These are phyloP conservation scores for Clonostachys byssicola DNA, from an alignment of 2,329 filamentous ascomycete species.

Conservation along the genomic window DNA sequence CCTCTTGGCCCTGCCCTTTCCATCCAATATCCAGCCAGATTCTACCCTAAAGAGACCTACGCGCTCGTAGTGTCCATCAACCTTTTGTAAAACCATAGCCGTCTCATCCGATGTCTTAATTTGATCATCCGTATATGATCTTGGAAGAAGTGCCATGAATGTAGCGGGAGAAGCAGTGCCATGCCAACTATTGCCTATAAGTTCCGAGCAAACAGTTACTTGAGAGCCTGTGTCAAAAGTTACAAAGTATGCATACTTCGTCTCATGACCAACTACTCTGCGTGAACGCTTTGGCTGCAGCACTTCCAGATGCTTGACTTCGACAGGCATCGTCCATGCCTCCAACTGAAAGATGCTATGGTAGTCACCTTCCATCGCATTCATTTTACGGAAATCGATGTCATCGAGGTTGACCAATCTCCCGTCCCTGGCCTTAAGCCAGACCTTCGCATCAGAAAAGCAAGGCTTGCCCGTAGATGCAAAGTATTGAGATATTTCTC, in stretches of 20 bases:
- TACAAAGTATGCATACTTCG: not conserved
- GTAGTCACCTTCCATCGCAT: not conserved
- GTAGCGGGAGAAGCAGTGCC: not conserved
- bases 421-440: not conserved
- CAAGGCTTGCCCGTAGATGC: not conserved
- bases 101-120: not conserved
- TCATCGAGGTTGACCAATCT: not conserved
- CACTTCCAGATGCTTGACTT: not conserved
- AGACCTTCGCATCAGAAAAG: not conserved
- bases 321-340: not conserved
- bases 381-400: not conserved
- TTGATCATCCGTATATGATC: not conserved
- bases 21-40: not conserved
- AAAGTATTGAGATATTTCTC: not conserved
- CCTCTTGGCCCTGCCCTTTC: not conserved
- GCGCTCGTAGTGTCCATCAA: not conserved
- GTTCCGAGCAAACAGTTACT: not conserved
- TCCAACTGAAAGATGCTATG: not conserved
- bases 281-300: not conserved
- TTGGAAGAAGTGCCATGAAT: not conserved
- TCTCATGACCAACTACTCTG: not conserved
- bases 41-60: not conserved
- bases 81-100: not conserved
- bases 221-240: not conserved
- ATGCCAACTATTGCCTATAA: not conserved